Evolutionary conservation across 176 grass and related monocot species (phyloP).

Genomic region (Oryza glaberrima): DNA sequence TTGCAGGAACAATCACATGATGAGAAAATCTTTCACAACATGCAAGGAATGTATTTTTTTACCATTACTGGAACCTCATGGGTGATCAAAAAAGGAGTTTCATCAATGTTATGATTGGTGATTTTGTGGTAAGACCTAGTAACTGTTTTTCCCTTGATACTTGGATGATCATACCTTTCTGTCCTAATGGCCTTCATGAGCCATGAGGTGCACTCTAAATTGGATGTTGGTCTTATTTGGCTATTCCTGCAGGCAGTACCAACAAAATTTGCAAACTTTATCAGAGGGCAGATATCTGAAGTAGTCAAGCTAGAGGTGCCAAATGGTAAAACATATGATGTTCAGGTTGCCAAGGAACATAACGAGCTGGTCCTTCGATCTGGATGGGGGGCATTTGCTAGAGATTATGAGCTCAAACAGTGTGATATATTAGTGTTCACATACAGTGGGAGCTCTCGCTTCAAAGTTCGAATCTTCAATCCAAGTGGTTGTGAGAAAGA

Average conservation of each 20-base stretch:
- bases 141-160: not conserved
- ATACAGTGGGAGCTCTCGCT: constrained; percentile 37
- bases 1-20: not conserved
- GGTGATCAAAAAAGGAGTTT: constrained; percentile 32
- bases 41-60: constrained; percentile 34
- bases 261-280: constrained; percentile 21
- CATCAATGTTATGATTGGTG: constrained; percentile 17
- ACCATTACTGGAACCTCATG: constrained; percentile 43
- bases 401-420: constrained; percentile 15
- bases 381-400: constrained; percentile 45
- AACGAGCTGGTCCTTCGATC: constrained; percentile 9
- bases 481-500: constrained; percentile 38
- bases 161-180: not conserved
- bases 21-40: constrained; percentile 5
- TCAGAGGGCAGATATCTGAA: constrained; percentile 26
- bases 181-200: not conserved
- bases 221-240: not conserved
- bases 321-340: constrained; percentile 34
- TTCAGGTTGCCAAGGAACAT: constrained; percentile 19
- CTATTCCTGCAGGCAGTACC: constrained; percentile 43
- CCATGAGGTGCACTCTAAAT: not conserved
- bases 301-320: constrained; percentile 34
- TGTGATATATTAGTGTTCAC: constrained; percentile 37
- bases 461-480: constrained; percentile 51
- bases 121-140: constrained; percentile 35